A percentile compares a stretch with the other conserved stretches of the same genome.
Conservation (phyloP, 352 stramenopile species). For the Globisporangium cederbergense region DNA sequence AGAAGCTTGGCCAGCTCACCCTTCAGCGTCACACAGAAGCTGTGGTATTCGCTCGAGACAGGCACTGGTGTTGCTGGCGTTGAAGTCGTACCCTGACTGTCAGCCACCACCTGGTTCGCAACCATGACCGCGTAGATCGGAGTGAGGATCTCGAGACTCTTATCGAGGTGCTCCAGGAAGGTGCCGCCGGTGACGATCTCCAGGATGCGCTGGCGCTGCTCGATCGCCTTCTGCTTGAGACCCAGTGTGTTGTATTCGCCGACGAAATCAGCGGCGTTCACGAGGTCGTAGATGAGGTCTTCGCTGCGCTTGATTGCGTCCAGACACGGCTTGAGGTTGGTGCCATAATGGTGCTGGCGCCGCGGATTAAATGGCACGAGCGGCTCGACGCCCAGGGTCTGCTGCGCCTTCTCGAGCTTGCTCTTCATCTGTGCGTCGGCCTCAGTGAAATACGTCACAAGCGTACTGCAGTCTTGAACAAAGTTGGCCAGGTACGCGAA, state of each 20-base stretch:
- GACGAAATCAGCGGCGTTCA: conserved; percentile 3
- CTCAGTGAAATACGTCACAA: conserved; percentile 19
- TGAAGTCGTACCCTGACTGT: background rate
- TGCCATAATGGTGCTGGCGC: background rate
- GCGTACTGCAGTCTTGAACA: conserved; percentile 16
- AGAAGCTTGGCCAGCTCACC: background rate
- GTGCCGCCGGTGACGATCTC: background rate
- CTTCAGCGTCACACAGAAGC: background rate
- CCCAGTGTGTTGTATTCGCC: background rate
- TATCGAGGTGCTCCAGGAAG: conserved; percentile 14
- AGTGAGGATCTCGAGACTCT: conserved; percentile 12
- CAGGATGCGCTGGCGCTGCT: conserved; percentile 1
- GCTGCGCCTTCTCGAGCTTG: conserved; percentile 8
- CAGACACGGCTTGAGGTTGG: conserved; percentile 3
- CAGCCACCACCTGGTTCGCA: background rate
- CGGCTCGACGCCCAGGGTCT: background rate
- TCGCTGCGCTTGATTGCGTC: conserved; percentile 9
- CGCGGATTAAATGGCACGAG: conserved; percentile 1
- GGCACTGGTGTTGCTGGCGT: background rate
- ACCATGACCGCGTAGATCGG: conserved; percentile 6
- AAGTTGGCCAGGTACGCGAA: conserved; percentile 18
- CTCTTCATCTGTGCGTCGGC: conserved; percentile 2
- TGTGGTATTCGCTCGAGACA: conserved; percentile 10
- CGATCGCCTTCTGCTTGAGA: background rate
- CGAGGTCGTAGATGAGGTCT: conserved; percentile 12